Percentiles rank a stretch among this genome's conserved stretches.
Conservation (phyloP, 345 rosid genomes). For the Xanthoceras sorbifolium region DNA sequence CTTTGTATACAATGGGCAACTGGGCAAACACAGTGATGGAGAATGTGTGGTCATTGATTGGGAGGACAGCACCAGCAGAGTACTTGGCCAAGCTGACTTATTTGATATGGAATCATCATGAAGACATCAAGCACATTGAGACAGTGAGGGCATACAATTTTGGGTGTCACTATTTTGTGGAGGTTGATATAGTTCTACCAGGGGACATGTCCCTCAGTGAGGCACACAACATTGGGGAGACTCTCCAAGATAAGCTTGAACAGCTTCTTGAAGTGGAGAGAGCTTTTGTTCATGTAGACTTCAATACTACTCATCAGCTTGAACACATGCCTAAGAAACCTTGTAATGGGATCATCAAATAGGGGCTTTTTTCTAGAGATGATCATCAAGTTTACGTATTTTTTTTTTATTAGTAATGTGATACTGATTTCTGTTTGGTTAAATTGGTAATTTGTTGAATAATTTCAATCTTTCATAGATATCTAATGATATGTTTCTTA, state of each 20-base stretch:
- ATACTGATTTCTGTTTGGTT: too few relatives aligned
- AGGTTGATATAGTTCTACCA: conserved; percentile 47
- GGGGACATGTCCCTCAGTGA: conserved; percentile 38
- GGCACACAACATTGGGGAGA: conserved; percentile 52
- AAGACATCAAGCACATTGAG: conserved; percentile 47
- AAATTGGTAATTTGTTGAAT: too few relatives aligned
- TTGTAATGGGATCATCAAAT: not conserved
- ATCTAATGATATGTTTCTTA: too few relatives aligned
- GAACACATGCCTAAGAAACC: conserved; percentile 38
- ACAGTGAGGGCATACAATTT: conserved; percentile 50
- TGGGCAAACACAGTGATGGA: conserved; percentile 56
- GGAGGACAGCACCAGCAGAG: conserved; percentile 53
- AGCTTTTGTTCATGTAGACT: conserved; percentile 55
- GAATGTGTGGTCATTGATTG: conserved; percentile 50
- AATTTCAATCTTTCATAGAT: too few relatives aligned
- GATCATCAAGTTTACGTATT: too few relatives aligned
- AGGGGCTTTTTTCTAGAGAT: too few relatives aligned
- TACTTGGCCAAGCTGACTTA: conserved; percentile 50
- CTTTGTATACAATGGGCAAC: conserved; percentile 47
- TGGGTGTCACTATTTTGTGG: conserved; percentile 48
- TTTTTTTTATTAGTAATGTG: too few relatives aligned
- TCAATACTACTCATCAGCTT: conserved; percentile 31
- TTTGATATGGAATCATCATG: conserved; percentile 52
- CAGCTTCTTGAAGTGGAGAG: conserved; percentile 45
- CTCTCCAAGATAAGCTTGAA: conserved; percentile 52